phyloP scores from a whole-genome alignment of 164 flowering plant species.

The Vitis rotundifolia region DNA sequence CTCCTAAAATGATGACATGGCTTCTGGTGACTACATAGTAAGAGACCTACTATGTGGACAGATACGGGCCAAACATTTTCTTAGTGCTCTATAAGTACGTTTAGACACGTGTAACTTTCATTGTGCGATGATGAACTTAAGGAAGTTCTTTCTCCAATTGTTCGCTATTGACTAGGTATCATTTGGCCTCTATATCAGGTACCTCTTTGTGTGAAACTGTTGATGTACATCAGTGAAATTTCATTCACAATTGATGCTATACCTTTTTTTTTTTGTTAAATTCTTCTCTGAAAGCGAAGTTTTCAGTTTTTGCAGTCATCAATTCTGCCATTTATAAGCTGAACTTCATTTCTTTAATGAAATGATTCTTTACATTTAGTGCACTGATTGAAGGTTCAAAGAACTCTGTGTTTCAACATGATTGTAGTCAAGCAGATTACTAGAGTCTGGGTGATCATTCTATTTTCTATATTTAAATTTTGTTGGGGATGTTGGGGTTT shows the following conservation, averaged over 20 bases:
- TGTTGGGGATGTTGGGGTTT: too few relatives aligned
- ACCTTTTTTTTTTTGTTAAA: neutral
- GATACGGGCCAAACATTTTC: slow-evolving; percentile 74
- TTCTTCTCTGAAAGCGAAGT: too few relatives aligned
- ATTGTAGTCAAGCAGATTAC: too few relatives aligned
- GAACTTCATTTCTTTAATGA: too few relatives aligned
- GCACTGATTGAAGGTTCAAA: too few relatives aligned
- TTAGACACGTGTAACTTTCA: too few relatives aligned
- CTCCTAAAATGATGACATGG: slow-evolving; percentile 66
- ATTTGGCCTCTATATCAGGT: neutral
- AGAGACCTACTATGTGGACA: slow-evolving; percentile 75
- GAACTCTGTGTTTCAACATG: too few relatives aligned
- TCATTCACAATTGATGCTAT: neutral
- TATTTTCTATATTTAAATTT: too few relatives aligned
- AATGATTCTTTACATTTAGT: too few relatives aligned
- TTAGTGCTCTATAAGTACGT: neutral
- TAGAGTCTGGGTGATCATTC: too few relatives aligned
- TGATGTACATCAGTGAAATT: neutral
- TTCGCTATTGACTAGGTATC: neutral
- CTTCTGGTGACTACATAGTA: slow-evolving; percentile 78
- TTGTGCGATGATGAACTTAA: neutral
- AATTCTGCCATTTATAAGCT: too few relatives aligned
- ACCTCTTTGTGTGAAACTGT: neutral
- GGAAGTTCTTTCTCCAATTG: neutral
- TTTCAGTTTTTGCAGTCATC: too few relatives aligned